Conservation (phyloP, 208 protist species). For the Leptomonas pyrrhocoris region DNA sequence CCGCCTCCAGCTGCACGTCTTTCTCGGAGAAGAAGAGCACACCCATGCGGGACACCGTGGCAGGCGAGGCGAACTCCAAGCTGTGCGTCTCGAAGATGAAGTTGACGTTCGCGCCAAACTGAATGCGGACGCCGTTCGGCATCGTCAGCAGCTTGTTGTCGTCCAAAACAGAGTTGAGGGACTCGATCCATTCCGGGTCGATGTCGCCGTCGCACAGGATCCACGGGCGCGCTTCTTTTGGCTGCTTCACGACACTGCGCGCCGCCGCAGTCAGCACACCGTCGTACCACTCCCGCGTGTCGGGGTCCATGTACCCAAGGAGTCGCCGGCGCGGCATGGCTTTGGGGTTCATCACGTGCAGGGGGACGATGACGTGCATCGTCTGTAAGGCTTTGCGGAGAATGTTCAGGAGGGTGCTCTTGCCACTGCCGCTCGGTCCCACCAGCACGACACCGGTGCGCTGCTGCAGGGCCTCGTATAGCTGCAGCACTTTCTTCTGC, state of each 20-base stretch:
- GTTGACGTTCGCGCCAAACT: slow-evolving; percentile 95
- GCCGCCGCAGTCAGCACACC: slow-evolving; percentile 97
- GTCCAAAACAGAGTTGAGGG: slow-evolving; percentile 98
- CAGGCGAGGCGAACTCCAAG: slow-evolving; percentile 98
- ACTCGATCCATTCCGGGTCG: slow-evolving; percentile 99
- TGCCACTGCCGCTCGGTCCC: slow-evolving; percentile 92
- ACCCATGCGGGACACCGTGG: slow-evolving; percentile 97
- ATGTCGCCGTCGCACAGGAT: slow-evolving; percentile 98
- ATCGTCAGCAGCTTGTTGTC: slow-evolving; percentile 99
- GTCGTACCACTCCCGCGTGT: slow-evolving; percentile 98
- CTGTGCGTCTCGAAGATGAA: slow-evolving; percentile 98
- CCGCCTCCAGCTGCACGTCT: slow-evolving; percentile 87
- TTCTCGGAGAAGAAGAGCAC: slow-evolving; percentile 96
- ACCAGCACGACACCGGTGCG: slow-evolving; percentile 95
- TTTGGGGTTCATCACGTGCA: slow-evolving; percentile 94
- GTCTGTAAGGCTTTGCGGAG: slow-evolving; percentile 83
- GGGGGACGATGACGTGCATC: slow-evolving; percentile 72
- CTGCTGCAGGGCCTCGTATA: slow-evolving; percentile 93
- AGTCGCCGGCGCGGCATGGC: slow-evolving; percentile 93
- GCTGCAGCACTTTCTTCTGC: slow-evolving; percentile 92
- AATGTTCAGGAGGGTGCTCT: slow-evolving; percentile 89
- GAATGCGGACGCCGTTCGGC: slow-evolving; percentile 97
- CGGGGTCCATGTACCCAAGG: slow-evolving; percentile 95
- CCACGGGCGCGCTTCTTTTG: slow-evolving; percentile 82
- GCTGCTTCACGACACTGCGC: slow-evolving; percentile 80